These are phyloP conservation scores for Blastobotrys illinoisensis DNA, from an alignment of 1,139 yeast species.

Conservation along the genomic window DNA sequence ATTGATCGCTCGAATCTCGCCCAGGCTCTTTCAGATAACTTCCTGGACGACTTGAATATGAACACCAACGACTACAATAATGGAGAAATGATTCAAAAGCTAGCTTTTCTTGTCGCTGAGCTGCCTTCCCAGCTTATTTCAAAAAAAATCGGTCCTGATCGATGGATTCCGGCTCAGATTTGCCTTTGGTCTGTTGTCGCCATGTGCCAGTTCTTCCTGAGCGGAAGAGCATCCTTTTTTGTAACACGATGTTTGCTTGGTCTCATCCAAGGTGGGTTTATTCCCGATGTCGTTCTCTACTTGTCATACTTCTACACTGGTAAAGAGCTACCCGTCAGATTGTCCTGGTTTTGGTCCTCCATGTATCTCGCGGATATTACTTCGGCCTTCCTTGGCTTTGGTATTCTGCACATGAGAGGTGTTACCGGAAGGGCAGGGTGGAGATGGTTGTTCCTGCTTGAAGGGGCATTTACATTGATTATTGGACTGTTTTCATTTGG, in stretches of 20 bases:
- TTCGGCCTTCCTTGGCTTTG: slow-evolving; percentile 41
- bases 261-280: slow-evolving; percentile 49
- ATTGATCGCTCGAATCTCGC: slow-evolving; percentile 47
- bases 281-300: slow-evolving; percentile 48
- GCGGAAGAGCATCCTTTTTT: slow-evolving; percentile 36
- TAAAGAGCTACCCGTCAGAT: slow-evolving; percentile 44
- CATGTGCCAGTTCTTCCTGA: slow-evolving; percentile 40
- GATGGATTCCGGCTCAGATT: slow-evolving; percentile 51
- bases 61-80: slow-evolving; percentile 46
- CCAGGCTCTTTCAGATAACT: slow-evolving; percentile 48
- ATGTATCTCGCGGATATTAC: slow-evolving; percentile 25
- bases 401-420: slow-evolving; percentile 41
- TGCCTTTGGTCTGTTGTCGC: slow-evolving; percentile 48
- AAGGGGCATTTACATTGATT: not conserved
- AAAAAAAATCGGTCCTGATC: slow-evolving; percentile 49
- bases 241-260: slow-evolving; percentile 45
- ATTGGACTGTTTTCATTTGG: not conserved
- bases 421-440: slow-evolving; percentile 25
- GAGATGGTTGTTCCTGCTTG: not conserved
- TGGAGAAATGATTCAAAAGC: slow-evolving; percentile 43
- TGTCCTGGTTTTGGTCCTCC: slow-evolving; percentile 41
- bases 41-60: slow-evolving; percentile 41
- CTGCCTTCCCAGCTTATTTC: slow-evolving; percentile 51
- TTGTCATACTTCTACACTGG: slow-evolving; percentile 50
- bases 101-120: slow-evolving; percentile 45